A percentile compares a stretch with the other conserved stretches of the same genome.
phyloP scores from a whole-genome alignment of 164 flowering plant species.

The Chimonanthus salicifolius region DNA sequence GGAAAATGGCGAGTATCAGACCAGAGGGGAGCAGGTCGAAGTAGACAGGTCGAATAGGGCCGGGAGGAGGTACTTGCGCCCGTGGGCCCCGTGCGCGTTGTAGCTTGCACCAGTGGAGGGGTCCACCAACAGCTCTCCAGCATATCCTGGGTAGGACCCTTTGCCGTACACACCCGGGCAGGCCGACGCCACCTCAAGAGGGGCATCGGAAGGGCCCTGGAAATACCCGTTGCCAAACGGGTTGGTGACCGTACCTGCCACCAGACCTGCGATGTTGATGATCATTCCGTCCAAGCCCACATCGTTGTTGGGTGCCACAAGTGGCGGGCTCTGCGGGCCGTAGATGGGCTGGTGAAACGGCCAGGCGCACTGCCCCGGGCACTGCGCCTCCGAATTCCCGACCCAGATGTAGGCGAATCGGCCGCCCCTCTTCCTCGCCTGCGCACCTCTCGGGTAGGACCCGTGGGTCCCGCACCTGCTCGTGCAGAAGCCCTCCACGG shows the following conservation, averaged over 20 bases:
- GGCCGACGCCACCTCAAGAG: constrained; percentile 31
- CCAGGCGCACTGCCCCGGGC: constrained; percentile 25
- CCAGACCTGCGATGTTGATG: constrained; percentile 21
- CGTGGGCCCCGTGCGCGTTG: constrained; percentile 25
- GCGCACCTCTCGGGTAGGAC: constrained; percentile 6
- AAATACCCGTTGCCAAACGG: constrained; percentile 27
- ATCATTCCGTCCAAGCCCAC: constrained; percentile 35
- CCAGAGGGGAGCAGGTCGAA: constrained; percentile 16
- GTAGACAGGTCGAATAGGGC: constrained; percentile 25
- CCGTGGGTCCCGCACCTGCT: constrained; percentile 31
- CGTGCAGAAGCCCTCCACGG: constrained; percentile 23
- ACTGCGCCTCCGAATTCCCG: constrained; percentile 28
- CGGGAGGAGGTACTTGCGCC: constrained; percentile 25
- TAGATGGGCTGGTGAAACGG: constrained; percentile 16
- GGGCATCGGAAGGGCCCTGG: constrained; percentile 25
- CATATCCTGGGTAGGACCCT: constrained; percentile 32
- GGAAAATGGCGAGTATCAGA: no score
- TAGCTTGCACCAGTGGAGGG: constrained; percentile 22
- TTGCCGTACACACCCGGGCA: constrained; percentile 28
- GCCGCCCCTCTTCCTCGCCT: not conserved
- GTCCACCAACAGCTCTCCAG: constrained; percentile 28
- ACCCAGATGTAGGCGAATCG: constrained; percentile 29
- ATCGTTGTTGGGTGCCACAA: constrained; percentile 28
- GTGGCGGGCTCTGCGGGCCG: constrained; percentile 27
- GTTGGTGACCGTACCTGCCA: constrained; percentile 30